These are phyloP conservation scores for Arabidopsis lyrata DNA, from an alignment of 441 rosid genomes.

Conservation along the genomic window DNA sequence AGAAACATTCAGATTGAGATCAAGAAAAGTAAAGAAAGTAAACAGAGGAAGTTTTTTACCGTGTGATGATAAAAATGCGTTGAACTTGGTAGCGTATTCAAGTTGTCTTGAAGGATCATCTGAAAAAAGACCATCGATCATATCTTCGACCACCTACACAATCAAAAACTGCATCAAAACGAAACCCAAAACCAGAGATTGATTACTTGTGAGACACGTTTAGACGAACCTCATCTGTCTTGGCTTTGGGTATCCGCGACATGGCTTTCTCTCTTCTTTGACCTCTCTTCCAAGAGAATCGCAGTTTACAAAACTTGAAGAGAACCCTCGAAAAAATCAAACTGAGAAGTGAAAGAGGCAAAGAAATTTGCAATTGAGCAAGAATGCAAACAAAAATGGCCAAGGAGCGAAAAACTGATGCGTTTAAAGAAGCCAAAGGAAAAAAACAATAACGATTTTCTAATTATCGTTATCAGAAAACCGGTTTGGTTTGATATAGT, in stretches of 20 bases:
- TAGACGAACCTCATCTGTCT: not conserved
- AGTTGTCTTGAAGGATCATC: constrained; percentile 64
- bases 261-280: constrained; percentile 40
- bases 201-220: not conserved
- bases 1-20: not conserved
- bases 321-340: not conserved
- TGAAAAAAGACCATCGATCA: constrained; percentile 45
- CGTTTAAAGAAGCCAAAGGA: not conserved
- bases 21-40: constrained; percentile 2
- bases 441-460: no score
- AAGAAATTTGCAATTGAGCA: not conserved
- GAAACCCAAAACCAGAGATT: constrained; percentile 4
- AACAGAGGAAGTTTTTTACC: not conserved
- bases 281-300: not conserved
- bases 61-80: constrained; percentile 71
- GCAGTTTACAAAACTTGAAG: constrained; percentile 5
- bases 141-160: constrained; percentile 65
- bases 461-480: not conserved
- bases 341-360: not conserved
- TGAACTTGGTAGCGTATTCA: constrained; percentile 72
- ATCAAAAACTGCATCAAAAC: not conserved
- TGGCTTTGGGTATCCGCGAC: constrained; percentile 65
- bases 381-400: not conserved
- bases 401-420: not conserved
- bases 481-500: not conserved